phyloP scores from a whole-genome alignment of 805 yeast species.

The Pichia occidentalis region DNA sequence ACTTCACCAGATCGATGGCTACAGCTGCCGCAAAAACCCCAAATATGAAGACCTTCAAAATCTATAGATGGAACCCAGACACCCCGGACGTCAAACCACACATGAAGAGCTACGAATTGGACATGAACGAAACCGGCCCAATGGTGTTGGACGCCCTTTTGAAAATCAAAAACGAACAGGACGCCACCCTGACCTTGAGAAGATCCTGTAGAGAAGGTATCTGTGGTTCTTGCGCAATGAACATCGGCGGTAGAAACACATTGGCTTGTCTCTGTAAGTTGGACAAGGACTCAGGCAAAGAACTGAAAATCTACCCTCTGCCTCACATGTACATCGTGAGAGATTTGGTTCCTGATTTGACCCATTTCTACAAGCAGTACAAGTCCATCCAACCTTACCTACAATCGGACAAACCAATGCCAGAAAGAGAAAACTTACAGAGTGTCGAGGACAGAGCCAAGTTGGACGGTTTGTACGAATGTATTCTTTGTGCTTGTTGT shows the following conservation, averaged over 20 bases:
- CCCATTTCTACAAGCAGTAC: constrained; percentile 96
- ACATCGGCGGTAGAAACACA: constrained; percentile 95
- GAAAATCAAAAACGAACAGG: constrained; percentile 95
- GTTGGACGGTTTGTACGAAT: constrained; percentile 94
- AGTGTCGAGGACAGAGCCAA: constrained; percentile 89
- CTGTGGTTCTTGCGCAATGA: constrained; percentile 99
- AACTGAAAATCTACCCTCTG: constrained; percentile 85
- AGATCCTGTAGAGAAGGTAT: constrained; percentile 99
- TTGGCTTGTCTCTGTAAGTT: constrained; percentile 94
- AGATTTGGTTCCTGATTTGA: constrained; percentile 95
- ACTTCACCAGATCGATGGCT: constrained; percentile 32
- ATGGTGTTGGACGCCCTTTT: constrained; percentile 94
- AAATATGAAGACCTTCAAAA: constrained; percentile 74
- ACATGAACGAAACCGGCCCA: constrained; percentile 91
- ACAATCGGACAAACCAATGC: constrained; percentile 80
- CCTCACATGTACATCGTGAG: constrained; percentile 98
- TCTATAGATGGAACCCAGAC: constrained; percentile 98
- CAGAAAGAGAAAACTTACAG: constrained; percentile 91
- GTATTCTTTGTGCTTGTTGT: constrained; percentile 98
- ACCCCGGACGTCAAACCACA: constrained; percentile 87
- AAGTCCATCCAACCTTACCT: constrained; percentile 95
- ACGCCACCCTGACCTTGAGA: constrained; percentile 90
- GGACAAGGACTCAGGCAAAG: constrained; percentile 69
- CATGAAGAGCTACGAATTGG: constrained; percentile 76
- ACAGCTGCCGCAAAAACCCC: constrained; percentile 54